A percentile compares a stretch with the other conserved stretches of the same genome.
These are phyloP conservation scores for Rhodamnia argentea DNA, from an alignment of 345 rosid species.

Conservation along the genomic window DNA sequence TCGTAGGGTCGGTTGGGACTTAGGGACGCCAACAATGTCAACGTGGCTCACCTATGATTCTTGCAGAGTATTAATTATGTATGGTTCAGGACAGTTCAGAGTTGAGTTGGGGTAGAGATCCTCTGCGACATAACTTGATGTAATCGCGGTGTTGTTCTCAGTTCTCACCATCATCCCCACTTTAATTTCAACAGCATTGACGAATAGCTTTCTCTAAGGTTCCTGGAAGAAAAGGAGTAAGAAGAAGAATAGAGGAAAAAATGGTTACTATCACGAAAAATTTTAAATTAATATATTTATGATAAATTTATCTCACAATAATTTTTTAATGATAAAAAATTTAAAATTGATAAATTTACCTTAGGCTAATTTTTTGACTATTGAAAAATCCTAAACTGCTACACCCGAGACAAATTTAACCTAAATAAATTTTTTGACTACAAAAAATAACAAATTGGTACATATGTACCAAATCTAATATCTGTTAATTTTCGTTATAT, in stretches of 20 bases:
- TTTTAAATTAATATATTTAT: too few species aligned
- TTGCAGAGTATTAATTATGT: neutral
- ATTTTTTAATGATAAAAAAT: too few species aligned
- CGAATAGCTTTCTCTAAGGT: neutral
- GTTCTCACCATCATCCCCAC: neutral
- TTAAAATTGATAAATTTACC: too few species aligned
- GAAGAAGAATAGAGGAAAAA: neutral
- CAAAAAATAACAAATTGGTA: too few species aligned
- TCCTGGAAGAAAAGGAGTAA: neutral
- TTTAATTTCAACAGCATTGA: neutral
- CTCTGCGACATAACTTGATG: neutral
- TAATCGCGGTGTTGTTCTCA: neutral
- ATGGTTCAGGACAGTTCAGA: neutral
- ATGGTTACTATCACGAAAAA: too few species aligned
- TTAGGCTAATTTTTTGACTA: too few species aligned
- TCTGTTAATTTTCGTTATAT: too few species aligned
- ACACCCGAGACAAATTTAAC: too few species aligned
- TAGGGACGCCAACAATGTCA: neutral
- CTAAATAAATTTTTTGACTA: too few species aligned
- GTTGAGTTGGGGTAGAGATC: neutral
- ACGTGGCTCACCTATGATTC: neutral
- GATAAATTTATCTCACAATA: too few species aligned
- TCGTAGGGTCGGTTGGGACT: neutral
- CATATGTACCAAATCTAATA: too few species aligned
- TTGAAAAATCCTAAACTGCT: too few species aligned